Evolutionary conservation across 305 asterid species (phyloP).

Genomic region (Solanum hybrid): DNA sequence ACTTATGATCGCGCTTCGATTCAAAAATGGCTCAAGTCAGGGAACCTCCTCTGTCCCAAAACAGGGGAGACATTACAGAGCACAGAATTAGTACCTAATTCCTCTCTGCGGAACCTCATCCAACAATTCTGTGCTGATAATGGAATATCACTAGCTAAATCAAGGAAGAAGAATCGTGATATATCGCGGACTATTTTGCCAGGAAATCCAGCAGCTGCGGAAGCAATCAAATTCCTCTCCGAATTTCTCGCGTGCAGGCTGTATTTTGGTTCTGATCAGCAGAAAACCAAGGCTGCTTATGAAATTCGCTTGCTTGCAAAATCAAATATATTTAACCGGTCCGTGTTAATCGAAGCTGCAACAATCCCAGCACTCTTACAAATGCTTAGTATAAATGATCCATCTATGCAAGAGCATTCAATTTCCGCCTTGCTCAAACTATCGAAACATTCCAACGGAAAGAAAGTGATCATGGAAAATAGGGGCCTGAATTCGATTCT

Average conservation of each 20-base stretch:
- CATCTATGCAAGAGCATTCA: slow-evolving; percentile 45
- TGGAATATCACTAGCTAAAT: slow-evolving; percentile 47
- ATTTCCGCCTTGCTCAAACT: slow-evolving; percentile 57
- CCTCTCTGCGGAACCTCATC: slow-evolving; percentile 40
- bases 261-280: slow-evolving; percentile 31
- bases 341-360: slow-evolving; percentile 45
- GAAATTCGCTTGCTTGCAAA: slow-evolving; percentile 60
- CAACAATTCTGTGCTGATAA: slow-evolving; percentile 53
- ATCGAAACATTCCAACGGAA: slow-evolving; percentile 52
- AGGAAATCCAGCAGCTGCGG: slow-evolving; percentile 52
- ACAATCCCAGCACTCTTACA: slow-evolving; percentile 37
- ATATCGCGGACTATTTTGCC: slow-evolving; percentile 48
- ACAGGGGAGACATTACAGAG: slow-evolving; percentile 47
- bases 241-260: slow-evolving; percentile 35
- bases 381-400: slow-evolving; percentile 27
- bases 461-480: slow-evolving; percentile 39
- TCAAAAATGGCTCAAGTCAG: slow-evolving; percentile 65
- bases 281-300: slow-evolving; percentile 53
- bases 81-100: slow-evolving; percentile 54
- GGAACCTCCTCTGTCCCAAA: slow-evolving; percentile 59
- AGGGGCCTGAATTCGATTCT: slow-evolving; percentile 34
- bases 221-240: slow-evolving; percentile 43
- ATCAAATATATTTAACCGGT: slow-evolving; percentile 52
- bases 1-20: slow-evolving; percentile 68
- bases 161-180: slow-evolving; percentile 39